phyloP scores from a whole-genome alignment of 306 rosid genomes.

The Sophora flavescens region DNA sequence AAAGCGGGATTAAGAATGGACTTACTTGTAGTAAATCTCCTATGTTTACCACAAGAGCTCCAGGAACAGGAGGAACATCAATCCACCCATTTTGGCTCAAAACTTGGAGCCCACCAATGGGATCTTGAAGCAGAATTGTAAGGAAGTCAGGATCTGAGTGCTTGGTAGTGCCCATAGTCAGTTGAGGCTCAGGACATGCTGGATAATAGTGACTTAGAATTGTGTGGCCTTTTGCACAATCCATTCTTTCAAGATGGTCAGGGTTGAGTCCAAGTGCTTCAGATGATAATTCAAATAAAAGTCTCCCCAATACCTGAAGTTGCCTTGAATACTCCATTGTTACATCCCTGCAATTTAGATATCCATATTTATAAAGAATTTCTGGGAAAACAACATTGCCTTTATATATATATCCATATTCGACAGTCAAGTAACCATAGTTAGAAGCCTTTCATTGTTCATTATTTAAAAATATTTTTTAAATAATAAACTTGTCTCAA shows the following conservation, averaged over 20 bases:
- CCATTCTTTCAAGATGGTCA: slow-evolving; percentile 57
- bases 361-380: neutral
- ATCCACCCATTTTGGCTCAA: slow-evolving; percentile 52
- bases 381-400: neutral
- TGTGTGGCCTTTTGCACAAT: slow-evolving; percentile 52
- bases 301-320: slow-evolving; percentile 48
- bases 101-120: slow-evolving; percentile 67
- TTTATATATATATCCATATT: neutral
- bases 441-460: too few relatives aligned
- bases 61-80: slow-evolving; percentile 55
- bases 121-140: slow-evolving; percentile 68
- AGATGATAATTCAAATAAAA: slow-evolving; percentile 60
- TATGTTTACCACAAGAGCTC: slow-evolving; percentile 63
- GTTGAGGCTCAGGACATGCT: slow-evolving; percentile 69
- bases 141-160: slow-evolving; percentile 69
- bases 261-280: slow-evolving; percentile 68
- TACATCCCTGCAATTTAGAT: slow-evolving; percentile 52
- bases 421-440: neutral
- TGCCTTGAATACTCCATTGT: slow-evolving; percentile 53
- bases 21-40: slow-evolving; percentile 63
- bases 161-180: slow-evolving; percentile 53
- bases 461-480: too few relatives aligned
- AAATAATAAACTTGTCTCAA: too few relatives aligned
- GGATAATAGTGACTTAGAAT: slow-evolving; percentile 68
- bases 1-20: neutral